Base-by-base conservation (phyloP, 176 grass and related monocot genomes). In the Echinochloa phyllopogon region DNA sequence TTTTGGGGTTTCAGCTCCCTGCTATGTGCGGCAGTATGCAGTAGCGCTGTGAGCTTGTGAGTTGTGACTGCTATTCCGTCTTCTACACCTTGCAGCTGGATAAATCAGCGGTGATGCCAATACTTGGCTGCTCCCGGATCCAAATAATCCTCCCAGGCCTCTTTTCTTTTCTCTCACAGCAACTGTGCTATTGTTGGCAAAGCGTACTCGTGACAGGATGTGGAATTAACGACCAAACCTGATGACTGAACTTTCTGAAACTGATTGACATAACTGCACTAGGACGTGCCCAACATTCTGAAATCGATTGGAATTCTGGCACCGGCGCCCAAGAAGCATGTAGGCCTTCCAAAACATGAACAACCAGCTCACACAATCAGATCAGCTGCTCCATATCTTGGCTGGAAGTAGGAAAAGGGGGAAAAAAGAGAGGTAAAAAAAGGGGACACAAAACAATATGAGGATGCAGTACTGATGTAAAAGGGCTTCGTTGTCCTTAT, bases 401-500 rank as follows among this genome's bases (percentile, higher is more conserved):
- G 6, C 13, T 50, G 33, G 1, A 36, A 38, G 40, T 57, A 43
- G 39, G 39, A 71, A 82, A 70, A 71, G 11, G 6, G 0, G 0
- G 4, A 4, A n/a, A 47, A 79, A 21, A 42, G 4, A 45, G 23
- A 16, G 0, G 65, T 6, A 68, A 45, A 33, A 33, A 33, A 33
- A 33, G 29, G 8, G 24, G 4, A 1, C 24, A 51, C 8, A 79
- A 65, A 68, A 66, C 59, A 77, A 49, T 18, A 12, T 6, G 18
- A 8, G 47, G 9, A 18, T 44, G 14, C 44, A 7, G 82, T n/a
- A 44, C 47, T 53, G 13, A 84, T 36, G 61, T 25, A 69, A 69
- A 78, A 78, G 25, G 15, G 63, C 50, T 69, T 58, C 11, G 23
- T 78, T 49, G 83, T 78, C 83, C 63, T 70, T 70, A 49, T 60